phyloP scores from a whole-genome alignment of 768 basidiomycete genomes.

The Lactifluus subvellereus region DNA sequence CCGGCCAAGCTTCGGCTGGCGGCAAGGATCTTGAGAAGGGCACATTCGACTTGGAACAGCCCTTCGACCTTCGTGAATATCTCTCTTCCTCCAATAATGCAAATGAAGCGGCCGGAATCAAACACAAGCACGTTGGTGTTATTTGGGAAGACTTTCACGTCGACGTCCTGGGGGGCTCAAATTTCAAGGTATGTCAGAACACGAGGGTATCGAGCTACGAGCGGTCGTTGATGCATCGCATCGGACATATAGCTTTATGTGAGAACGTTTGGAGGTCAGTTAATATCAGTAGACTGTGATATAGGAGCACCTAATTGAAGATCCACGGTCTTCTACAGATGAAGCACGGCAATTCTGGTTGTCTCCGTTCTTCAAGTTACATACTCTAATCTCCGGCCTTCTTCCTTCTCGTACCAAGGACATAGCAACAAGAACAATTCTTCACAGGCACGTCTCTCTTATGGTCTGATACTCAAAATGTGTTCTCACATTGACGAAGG shows the following conservation, averaged over 20 bases:
- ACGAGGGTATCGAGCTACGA: not conserved
- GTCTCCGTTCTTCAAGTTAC: slow-evolving; percentile 11
- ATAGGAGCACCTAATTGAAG: not conserved
- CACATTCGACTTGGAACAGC: slow-evolving; percentile 33
- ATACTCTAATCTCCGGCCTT: not conserved
- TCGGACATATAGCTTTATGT: slow-evolving; percentile 45
- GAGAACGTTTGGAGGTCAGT: slow-evolving; percentile 52
- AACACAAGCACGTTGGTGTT: slow-evolving; percentile 74
- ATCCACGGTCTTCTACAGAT: not conserved
- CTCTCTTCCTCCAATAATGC: slow-evolving; percentile 65
- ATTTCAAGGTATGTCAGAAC: slow-evolving; percentile 47
- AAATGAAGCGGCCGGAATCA: slow-evolving; percentile 59
- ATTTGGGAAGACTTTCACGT: slow-evolving; percentile 70
- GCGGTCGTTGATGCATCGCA: not conserved
- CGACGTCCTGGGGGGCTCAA: slow-evolving; percentile 51
- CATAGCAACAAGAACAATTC: slow-evolving; percentile 12
- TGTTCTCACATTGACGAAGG: slow-evolving; percentile 63
- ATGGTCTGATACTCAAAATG: not conserved
- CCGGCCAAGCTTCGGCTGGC: too few species aligned
- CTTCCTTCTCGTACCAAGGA: slow-evolving; percentile 10
- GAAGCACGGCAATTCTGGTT: slow-evolving; percentile 25
- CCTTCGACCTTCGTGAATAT: slow-evolving; percentile 67
- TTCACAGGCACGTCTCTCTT: slow-evolving; percentile 16
- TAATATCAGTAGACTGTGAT: slow-evolving; percentile 19
- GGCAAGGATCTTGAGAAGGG: slow-evolving; percentile 39